A percentile compares a stretch with the other conserved stretches of the same genome.
Conservation (phyloP, 2,329 filamentous ascomycete genomes). For the Westerdykella sp. region DNA sequence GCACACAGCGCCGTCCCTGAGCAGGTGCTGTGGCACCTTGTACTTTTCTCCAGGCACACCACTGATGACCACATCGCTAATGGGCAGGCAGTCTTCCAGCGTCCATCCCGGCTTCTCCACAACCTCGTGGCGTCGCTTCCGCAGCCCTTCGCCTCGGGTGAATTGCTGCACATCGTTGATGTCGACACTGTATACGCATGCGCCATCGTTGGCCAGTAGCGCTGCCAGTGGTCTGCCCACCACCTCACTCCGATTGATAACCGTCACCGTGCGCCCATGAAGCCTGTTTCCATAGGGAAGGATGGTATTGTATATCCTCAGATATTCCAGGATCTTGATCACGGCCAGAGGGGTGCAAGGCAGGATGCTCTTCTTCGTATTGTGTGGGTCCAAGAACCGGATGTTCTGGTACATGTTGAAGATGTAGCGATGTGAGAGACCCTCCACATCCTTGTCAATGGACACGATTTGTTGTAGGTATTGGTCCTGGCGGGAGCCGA, state of each 20-base stretch:
- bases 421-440: conserved; percentile 85
- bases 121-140: conserved; percentile 79
- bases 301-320: conserved; percentile 94
- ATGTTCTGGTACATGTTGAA: conserved; percentile 99
- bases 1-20: conserved; percentile 91
- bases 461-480: conserved; percentile 94
- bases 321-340: conserved; percentile 93
- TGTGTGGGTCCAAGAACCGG: conserved; percentile 78
- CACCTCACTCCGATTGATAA: conserved; percentile 94
- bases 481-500: conserved; percentile 81
- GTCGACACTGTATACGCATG: conserved; percentile 91
- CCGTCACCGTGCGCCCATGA: conserved; percentile 88
- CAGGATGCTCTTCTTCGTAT: conserved; percentile 81
- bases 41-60: conserved; percentile 83
- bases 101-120: conserved; percentile 74
- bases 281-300: conserved; percentile 87
- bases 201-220: conserved; percentile 90
- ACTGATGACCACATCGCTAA: conserved; percentile 91
- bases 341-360: conserved; percentile 94
- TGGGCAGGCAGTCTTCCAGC: conserved; percentile 71
- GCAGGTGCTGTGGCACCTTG: conserved; percentile 78
- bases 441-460: conserved; percentile 89
- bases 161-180: conserved; percentile 88
- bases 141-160: conserved; percentile 80
- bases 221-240: conserved; percentile 90